Evolutionary conservation across 345 rosid species (phyloP), one percentile per base, ranked within the genome.

Genomic region (Eucalyptus coolabah): DNA sequence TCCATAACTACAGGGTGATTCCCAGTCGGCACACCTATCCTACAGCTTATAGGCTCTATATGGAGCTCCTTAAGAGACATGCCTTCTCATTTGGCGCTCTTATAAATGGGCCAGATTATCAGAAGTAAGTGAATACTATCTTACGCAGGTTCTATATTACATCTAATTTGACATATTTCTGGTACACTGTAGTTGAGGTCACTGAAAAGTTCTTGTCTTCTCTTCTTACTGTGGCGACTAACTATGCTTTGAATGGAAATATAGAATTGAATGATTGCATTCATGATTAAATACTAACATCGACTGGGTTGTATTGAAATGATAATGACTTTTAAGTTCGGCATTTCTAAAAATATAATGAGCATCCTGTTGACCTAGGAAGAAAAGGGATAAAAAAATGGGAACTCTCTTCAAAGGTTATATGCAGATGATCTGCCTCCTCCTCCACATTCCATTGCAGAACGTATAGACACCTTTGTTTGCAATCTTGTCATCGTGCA

Each of bases 31-130:
- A 91, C 91, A 90, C 91, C 81, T 95, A 96, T 54, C 98, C 98
- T 42, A 91, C 96, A 12, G 99, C 99, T 17, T 98, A 95, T 87
- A 94, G 99, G 94, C 98, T 98, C 59, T 96, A 95, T 89, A 90
- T 97, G 94, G 99, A 97, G 88, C 97, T 98, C 87, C 95, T 96
- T 30, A 94, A 92, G 93, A 94, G 98, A 82, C 98, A 98, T 90
- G 97, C 93, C 87, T 96, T 96, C 89, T 92, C 98, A 17, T 93
- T 95, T 86, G 65, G 91, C 88, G 90, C 95, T 87, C 94, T 91
- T 50, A 89, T 95, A 32, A 92, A 72, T 89, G 93, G 90, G 5
- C 94, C 95, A 50, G 93, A 93, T 86, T 93, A 93, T 92, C 90
- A 91, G 10, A 92, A 92, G 99, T 98, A 91, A 90, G 94, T 86